A percentile compares a stretch with the other conserved stretches of the same genome.
Evolutionary conservation across 768 basidiomycete species (phyloP).

Genomic region (Cystobasidium onofrii): DNA sequence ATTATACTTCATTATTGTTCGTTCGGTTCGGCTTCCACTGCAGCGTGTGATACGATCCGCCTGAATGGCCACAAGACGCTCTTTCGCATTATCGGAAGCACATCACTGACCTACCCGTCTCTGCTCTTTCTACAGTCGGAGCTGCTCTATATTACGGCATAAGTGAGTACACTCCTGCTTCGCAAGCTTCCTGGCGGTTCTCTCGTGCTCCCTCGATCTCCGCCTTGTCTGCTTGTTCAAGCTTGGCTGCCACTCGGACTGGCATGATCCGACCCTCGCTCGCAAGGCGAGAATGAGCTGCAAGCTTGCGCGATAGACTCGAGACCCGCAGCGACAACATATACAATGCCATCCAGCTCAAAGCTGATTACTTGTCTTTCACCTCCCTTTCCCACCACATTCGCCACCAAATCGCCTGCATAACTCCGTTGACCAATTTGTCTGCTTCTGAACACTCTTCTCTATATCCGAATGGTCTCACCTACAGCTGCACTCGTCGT

Average conservation of each 20-base stretch:
- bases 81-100: too few relatives aligned
- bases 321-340: too few relatives aligned
- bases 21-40: too few relatives aligned
- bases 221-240: neutral
- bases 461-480: neutral
- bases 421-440: neutral
- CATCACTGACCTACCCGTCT: too few relatives aligned
- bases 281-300: too few relatives aligned
- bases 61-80: neutral
- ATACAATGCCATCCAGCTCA: too few relatives aligned
- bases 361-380: too few relatives aligned
- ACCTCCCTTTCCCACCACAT: neutral
- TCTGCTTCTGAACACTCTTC: neutral
- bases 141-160: conserved; percentile 6
- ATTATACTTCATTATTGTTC: too few relatives aligned
- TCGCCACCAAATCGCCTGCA: neutral
- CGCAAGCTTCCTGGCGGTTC: neutral
- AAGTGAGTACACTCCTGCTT: neutral
- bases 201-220: neutral
- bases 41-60: neutral
- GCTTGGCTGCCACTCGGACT: neutral
- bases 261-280: neutral
- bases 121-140: too few relatives aligned
- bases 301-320: too few relatives aligned
- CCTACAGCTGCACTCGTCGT: neutral